These are phyloP conservation scores for Hypoxylon sp. DNA, from an alignment of 2,329 filamentous ascomycete species.

Conservation along the genomic window DNA sequence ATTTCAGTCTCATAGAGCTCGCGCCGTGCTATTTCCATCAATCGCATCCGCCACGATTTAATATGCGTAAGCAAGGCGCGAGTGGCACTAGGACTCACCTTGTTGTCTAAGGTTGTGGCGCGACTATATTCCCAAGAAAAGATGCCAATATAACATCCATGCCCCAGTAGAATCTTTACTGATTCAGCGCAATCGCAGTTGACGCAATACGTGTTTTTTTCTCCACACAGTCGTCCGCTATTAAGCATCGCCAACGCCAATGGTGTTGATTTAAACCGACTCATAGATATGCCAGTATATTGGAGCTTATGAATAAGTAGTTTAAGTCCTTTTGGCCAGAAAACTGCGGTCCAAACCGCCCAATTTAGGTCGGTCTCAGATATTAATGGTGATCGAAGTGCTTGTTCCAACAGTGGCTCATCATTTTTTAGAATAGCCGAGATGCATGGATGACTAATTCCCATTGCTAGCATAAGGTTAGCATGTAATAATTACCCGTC, in stretches of 20 bases:
- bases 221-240: not conserved
- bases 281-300: not conserved
- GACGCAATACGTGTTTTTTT: not conserved
- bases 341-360: conserved; percentile 2
- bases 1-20: not conserved
- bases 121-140: no score
- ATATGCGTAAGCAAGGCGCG: not conserved
- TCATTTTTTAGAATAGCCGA: not conserved
- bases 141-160: no score
- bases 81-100: no score
- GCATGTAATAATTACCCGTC: no score
- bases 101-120: no score
- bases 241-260: not conserved
- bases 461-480: not conserved
- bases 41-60: not conserved
- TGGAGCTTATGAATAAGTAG: not conserved
- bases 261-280: not conserved
- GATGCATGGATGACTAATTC: not conserved
- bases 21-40: not conserved
- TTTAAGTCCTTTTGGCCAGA: conserved; percentile 4
- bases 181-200: conserved; percentile 4
- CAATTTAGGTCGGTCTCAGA: not conserved
- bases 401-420: not conserved
- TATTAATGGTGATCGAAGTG: not conserved
- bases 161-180: not conserved